Percentiles rank a stretch among this genome's conserved stretches.
phyloP scores from a whole-genome alignment of 2,329 filamentous ascomycete species.

The Pseudogymnoascus sp. region DNA sequence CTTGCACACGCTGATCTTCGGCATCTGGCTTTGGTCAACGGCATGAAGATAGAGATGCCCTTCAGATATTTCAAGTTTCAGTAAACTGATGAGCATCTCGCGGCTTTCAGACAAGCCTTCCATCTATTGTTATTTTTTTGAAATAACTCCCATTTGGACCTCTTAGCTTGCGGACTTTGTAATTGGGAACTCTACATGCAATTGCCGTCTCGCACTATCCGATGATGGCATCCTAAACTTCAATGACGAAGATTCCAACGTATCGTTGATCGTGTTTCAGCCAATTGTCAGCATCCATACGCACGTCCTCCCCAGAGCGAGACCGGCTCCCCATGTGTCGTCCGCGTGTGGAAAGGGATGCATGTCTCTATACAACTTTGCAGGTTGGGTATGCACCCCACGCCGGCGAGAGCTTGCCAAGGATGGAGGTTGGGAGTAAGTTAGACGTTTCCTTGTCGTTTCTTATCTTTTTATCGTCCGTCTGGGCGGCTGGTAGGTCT shows the following conservation, averaged over 20 bases:
- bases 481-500: background rate
- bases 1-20: background rate
- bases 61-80: background rate
- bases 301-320: background rate
- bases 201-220: background rate
- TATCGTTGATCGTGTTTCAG: constrained; percentile 3
- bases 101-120: background rate
- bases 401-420: background rate
- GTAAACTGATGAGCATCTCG: background rate
- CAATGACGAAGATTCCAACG: constrained; percentile 1
- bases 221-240: constrained; percentile 4
- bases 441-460: constrained; percentile 2
- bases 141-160: background rate
- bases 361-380: background rate
- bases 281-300: background rate
- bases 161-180: background rate
- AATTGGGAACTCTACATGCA: background rate
- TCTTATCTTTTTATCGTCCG: background rate
- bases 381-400: background rate
- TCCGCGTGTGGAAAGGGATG: background rate
- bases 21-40: background rate
- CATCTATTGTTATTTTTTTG: background rate
- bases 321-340: constrained; percentile 3
- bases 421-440: background rate
- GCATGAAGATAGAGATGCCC: background rate